phyloP scores from a whole-genome alignment of 2,329 filamentous ascomycete genomes.

The Podosphaera aphanis region DNA sequence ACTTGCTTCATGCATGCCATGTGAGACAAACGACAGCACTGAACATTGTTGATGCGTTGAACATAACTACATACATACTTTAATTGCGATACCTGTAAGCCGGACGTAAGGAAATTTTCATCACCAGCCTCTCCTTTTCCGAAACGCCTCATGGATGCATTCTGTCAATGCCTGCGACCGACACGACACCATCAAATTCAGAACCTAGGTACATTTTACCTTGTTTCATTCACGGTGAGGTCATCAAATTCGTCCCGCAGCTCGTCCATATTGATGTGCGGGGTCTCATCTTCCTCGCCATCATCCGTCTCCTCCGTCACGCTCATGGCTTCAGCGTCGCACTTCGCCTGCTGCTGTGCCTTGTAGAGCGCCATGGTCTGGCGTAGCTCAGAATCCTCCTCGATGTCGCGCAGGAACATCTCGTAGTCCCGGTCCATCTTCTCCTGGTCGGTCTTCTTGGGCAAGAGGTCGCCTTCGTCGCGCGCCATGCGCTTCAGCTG shows the following conservation, averaged over 20 bases:
- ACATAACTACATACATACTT: too few relatives aligned
- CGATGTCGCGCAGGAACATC: constrained; percentile 87
- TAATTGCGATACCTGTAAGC: too few relatives aligned
- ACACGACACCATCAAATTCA: background rate
- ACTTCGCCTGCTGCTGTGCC: constrained; percentile 22
- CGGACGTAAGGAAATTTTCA: too few relatives aligned
- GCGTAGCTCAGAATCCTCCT: constrained; percentile 78
- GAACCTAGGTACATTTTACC: background rate
- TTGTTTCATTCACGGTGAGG: constrained; percentile 32
- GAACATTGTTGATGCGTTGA: too few relatives aligned
- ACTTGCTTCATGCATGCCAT: too few relatives aligned
- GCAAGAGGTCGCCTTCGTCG: constrained; percentile 70
- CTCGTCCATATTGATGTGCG: constrained; percentile 55
- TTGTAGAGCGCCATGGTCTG: constrained; percentile 75
- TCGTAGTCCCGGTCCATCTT: constrained; percentile 86
- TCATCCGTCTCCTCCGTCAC: constrained; percentile 38
- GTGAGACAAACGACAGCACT: too few relatives aligned
- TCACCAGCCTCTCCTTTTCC: too few relatives aligned
- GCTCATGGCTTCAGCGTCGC: constrained; percentile 41
- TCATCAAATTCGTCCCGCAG: constrained; percentile 86
- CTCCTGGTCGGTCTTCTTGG: constrained; percentile 70
- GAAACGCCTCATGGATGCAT: too few relatives aligned
- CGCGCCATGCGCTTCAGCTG: constrained; percentile 78
- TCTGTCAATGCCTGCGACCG: background rate
- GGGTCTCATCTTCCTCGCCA: constrained; percentile 35